Conservation (phyloP, 1,284 basidiomycete species). For the Ceratobasidium sp. region DNA sequence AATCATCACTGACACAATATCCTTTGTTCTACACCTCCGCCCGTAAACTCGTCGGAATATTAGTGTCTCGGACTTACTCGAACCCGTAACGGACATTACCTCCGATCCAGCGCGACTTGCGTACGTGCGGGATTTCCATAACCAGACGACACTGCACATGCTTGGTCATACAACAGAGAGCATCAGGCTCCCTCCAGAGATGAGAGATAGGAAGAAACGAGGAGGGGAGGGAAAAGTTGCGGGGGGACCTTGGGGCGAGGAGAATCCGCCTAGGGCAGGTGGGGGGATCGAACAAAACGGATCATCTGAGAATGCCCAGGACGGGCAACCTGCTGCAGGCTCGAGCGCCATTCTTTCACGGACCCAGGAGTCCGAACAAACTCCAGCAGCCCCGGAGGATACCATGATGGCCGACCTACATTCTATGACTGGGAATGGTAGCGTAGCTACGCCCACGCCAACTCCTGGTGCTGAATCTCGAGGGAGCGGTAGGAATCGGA, state of each 20-base stretch:
- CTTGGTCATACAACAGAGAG: constrained; percentile 31
- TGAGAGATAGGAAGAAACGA: constrained; percentile 26
- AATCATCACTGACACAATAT: constrained; percentile 2
- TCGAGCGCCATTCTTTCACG: neutral
- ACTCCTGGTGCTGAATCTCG: constrained; percentile 61
- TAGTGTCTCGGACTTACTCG: constrained; percentile 25
- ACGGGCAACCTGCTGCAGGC: neutral
- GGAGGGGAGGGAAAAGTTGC: neutral
- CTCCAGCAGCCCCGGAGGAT: constrained; percentile 1
- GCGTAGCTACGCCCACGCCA: neutral
- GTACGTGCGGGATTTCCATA: constrained; percentile 13
- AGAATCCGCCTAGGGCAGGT: neutral
- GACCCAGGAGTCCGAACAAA: constrained; percentile 1
- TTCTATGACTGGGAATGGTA: neutral
- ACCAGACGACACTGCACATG: constrained; percentile 10
- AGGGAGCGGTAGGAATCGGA: constrained; percentile 50
- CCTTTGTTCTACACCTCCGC: constrained; percentile 44
- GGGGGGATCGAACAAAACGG: neutral
- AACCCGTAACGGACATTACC: constrained; percentile 22
- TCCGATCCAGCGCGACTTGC: constrained; percentile 32
- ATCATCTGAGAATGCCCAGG: neutral
- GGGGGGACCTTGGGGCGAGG: constrained; percentile 10
- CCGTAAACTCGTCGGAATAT: neutral
- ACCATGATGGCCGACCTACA: neutral
- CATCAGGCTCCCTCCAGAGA: constrained; percentile 31